Evolutionary conservation across 2,329 filamentous ascomycete genomes (phyloP), one percentile per base, ranked within the genome.

Genomic region (Beauveria caledonica): DNA sequence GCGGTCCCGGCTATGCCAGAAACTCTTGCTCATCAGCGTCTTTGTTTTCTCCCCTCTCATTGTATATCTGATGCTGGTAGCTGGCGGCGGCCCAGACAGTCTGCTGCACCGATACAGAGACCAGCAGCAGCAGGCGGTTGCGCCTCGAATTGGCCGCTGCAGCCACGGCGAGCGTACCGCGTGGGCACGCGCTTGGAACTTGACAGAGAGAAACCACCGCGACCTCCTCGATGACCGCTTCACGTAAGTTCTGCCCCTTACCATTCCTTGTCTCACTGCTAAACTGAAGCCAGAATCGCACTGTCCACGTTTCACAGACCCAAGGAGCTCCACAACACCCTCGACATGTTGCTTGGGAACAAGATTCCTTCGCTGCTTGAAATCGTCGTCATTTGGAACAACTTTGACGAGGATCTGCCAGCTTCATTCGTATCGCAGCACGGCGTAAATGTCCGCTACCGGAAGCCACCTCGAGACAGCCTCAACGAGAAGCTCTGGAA

Each of bases 321-420:
- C 13, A 68, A 70, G 46, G 69, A 74, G 54, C 69, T 76, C 8
- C 66, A 70, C 48, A 57, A 65, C 27, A 74, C 71, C 0, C 65
- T 76, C 1, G 45, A 62, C 3, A 59, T 60, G 0, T 65, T 76
- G 19, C 63, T 73, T 6, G 55, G 44, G 15, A 62, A 68, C 19
- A 56, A 70, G 5, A 69, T 76, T 3, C 72, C 73, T 11, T 76
- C 73, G 0, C 70, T 76, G 4, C 64, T 64, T 15, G 73, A 76
- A 55, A 64, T 76, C n/a, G 71, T 74, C 45, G 48, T 76, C 17
- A 65, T 76, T 36, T 76, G 73, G 73, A 74, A 74, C 60, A 68
- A 75, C 44, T 61, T 71, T 27, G 71, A 73, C 11, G 64, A 64
- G 33, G 23, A 65, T 0, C 67, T 70, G 3, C 73, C 73, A 0